Percentiles rank a stretch among this genome's conserved stretches.
These are phyloP conservation scores for Penicillium steckii DNA, from an alignment of 495 filamentous ascomycete genomes.

Conservation along the genomic window DNA sequence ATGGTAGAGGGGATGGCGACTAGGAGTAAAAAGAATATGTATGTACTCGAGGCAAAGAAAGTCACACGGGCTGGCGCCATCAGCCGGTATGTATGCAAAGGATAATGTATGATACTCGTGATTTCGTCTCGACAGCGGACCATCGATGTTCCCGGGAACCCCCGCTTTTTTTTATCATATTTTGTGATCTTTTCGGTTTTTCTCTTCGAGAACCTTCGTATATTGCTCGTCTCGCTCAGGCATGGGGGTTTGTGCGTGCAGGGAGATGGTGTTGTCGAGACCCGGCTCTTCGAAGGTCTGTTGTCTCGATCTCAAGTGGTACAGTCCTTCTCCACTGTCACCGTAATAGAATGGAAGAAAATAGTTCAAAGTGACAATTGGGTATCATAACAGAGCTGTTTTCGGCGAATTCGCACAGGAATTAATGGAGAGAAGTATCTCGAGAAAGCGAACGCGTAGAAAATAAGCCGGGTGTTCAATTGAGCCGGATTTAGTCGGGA, in stretches of 20 bases:
- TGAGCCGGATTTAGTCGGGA: conserved; percentile 39
- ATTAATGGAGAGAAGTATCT: conserved; percentile 28
- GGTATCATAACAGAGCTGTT: conserved; percentile 48
- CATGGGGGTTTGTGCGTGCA: neutral
- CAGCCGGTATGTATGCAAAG: conserved; percentile 16
- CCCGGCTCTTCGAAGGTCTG: neutral
- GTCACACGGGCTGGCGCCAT: conserved; percentile 6
- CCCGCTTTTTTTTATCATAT: conserved; percentile 2
- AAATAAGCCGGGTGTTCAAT: conserved; percentile 6
- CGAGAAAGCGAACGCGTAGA: conserved; percentile 11
- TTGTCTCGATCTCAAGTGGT: conserved; percentile 4
- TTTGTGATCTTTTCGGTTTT: neutral
- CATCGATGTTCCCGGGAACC: conserved; percentile 1
- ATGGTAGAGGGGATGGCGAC: neutral
- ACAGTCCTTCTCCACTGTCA: conserved; percentile 11
- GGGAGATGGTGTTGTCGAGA: neutral
- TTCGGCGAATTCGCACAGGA: conserved; percentile 32
- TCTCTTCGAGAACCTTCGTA: neutral
- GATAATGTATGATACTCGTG: conserved; percentile 20
- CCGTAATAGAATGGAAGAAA: conserved; percentile 26
- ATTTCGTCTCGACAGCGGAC: conserved; percentile 15
- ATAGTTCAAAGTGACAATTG: conserved; percentile 36
- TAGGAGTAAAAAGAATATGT: conserved; percentile 3
- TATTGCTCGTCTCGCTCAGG: neutral
- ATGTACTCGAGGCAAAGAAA: conserved; percentile 14